Evolutionary conservation across 768 basidiomycete species (phyloP).

Genomic region (Leccinum variicolor): DNA sequence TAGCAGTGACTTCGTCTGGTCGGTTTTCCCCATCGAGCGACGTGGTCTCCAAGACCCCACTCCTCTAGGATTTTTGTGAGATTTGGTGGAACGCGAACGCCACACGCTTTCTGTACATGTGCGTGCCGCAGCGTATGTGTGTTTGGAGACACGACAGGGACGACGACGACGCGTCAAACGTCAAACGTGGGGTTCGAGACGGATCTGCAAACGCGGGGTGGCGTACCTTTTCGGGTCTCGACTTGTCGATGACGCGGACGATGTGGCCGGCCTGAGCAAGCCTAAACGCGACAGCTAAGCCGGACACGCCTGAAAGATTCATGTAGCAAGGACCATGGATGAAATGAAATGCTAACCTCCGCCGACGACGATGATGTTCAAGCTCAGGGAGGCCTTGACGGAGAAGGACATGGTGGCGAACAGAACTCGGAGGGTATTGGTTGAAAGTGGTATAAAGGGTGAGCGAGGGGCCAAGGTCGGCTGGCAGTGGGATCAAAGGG

Average conservation of each 20-base stretch:
- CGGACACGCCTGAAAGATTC: conserved; percentile 36
- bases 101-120: conserved; percentile 30
- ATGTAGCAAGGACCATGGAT: neutral
- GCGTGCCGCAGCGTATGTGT: neutral
- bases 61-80: conserved; percentile 50
- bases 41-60: conserved; percentile 48
- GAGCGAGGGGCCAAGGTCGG: neutral
- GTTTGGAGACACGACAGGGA: neutral
- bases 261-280: conserved; percentile 51
- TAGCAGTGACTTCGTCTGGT: conserved; percentile 13
- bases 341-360: conserved; percentile 13
- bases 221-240: conserved; percentile 38
- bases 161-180: neutral
- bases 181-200: neutral
- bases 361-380: conserved; percentile 15
- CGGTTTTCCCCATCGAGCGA: conserved; percentile 32
- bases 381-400: conserved; percentile 10
- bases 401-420: conserved; percentile 2
- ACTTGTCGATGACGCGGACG: conserved; percentile 52
- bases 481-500: neutral
- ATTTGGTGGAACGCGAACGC: conserved; percentile 50
- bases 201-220: neutral
- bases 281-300: conserved; percentile 52
- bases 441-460: neutral
- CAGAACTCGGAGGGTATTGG: neutral